Evolutionary conservation across 805 yeast genomes (phyloP).

Genomic region (Blastobotrys terrestris): DNA sequence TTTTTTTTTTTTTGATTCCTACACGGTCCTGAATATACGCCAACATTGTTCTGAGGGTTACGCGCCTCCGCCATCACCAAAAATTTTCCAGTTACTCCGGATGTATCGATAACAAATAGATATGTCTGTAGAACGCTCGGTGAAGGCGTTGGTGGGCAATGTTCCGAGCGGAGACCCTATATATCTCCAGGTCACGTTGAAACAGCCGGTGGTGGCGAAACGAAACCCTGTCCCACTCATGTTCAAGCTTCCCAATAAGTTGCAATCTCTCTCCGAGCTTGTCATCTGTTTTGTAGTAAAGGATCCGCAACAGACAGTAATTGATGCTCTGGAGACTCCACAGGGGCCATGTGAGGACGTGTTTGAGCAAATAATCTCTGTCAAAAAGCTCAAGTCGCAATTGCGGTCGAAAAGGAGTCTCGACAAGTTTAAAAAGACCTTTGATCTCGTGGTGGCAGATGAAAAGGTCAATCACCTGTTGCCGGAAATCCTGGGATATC

Average conservation of each 20-base stretch:
- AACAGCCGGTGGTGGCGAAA: constrained; percentile 3
- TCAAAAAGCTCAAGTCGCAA: constrained; percentile 48
- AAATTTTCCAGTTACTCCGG: too few species aligned
- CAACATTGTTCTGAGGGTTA: too few species aligned
- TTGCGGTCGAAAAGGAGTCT: constrained; percentile 41
- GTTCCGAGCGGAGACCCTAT: constrained; percentile 10
- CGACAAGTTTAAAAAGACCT: constrained; percentile 39
- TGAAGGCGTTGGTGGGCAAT: constrained; percentile 12
- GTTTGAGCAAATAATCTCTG: constrained; percentile 55
- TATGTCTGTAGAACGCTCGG: constrained; percentile 3
- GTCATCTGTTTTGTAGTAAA: constrained; percentile 49
- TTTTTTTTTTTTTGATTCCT: too few species aligned
- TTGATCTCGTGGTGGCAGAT: constrained; percentile 63
- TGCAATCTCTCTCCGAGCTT: constrained; percentile 14
- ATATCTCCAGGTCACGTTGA: constrained; percentile 16
- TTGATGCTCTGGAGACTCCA: constrained; percentile 41
- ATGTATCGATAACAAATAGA: too few species aligned
- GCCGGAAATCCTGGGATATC: constrained; percentile 51
- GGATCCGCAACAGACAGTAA: constrained; percentile 60
- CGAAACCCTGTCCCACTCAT: constrained; percentile 15
- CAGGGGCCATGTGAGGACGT: constrained; percentile 53
- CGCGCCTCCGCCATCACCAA: too few species aligned
- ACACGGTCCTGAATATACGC: too few species aligned
- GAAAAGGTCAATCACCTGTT: constrained; percentile 57
- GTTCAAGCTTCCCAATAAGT: constrained; percentile 17